Evolutionary conservation across 371 early-diverging fungal species (phyloP), one percentile per base, ranked within the genome.

Genomic region (Amoeboaphelidium occidentale): DNA sequence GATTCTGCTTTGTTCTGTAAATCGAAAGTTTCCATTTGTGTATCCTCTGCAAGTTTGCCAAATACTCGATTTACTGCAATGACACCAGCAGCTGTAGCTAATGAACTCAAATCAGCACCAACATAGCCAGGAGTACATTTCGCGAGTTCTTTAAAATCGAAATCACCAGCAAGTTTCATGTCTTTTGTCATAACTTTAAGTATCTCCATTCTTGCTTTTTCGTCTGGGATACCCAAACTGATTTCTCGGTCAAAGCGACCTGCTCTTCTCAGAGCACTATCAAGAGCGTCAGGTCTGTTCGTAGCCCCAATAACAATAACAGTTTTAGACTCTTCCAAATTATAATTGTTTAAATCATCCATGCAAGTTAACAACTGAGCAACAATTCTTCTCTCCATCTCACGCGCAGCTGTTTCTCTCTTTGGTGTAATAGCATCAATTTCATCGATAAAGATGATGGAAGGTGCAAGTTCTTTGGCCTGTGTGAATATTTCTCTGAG

Each of bases 351-450:
- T 17, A 32, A 32, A 79, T 78, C 86, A 66, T 99, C 98, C 79
- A 99, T 81, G 64, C 94, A 96, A 2, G 98, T 97, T 50, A 99
- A 63, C 28, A 99, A 67, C 65, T 99, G 99, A 21, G 90, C 90
- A 12, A 99, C 99, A 56, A 98, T 97, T 51, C 98, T 70, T 41
- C 90, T 76, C 64, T 99, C 99, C 84, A 97, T 97, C 60, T 97
- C 98, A 52, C 94, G 69, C 57, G 92, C 88, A 2, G 93, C 94
- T 3, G 92, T 96, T 55, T 99, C 99, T 57, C 99, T 77, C 63
- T 98, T 99, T 3, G 94, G 96, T n/a, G 98, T 94, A 48, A 99
- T 93, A 2, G 97, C 92, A 61, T 99, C 99, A 47, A 99, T 96
- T 63, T 99, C 99, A 62, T 99, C 99, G 52, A 99, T 96, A 58